Conservation (phyloP, 345 rosid genomes). For the Psidium friedrichsthalianum region DNA sequence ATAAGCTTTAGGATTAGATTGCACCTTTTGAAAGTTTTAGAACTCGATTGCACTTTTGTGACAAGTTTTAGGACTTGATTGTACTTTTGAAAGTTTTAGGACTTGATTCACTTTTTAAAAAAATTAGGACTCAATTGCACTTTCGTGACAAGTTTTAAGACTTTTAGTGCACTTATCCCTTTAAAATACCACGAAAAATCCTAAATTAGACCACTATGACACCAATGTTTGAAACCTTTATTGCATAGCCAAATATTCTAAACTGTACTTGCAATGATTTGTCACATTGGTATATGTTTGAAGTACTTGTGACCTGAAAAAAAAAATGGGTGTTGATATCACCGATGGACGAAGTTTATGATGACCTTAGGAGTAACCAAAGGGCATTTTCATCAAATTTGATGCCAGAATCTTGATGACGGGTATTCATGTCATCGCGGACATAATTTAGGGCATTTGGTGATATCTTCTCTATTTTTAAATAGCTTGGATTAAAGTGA, state of each 20-base stretch:
- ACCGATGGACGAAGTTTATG: not conserved
- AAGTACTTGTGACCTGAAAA: not conserved
- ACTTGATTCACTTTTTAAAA: too few relatives aligned
- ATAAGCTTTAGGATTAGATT: too few relatives aligned
- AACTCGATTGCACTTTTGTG: too few relatives aligned
- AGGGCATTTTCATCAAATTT: not conserved
- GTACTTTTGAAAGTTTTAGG: too few relatives aligned
- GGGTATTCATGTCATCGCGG: not conserved
- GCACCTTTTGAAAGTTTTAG: too few relatives aligned
- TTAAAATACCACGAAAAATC: not conserved
- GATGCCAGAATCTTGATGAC: not conserved
- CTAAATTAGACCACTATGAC: not conserved
- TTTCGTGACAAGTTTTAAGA: too few relatives aligned
- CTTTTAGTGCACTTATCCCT: too few relatives aligned
- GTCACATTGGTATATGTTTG: not conserved
- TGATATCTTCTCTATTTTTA: not conserved
- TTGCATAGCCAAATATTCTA: not conserved
- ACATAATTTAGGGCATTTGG: not conserved
- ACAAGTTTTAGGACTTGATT: too few relatives aligned
- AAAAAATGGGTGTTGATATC: not conserved
- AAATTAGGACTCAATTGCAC: too few relatives aligned
- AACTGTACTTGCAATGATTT: not conserved
- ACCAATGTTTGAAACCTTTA: not conserved
- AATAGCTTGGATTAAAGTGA: not conserved
- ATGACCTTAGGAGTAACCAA: not conserved